Evolutionary conservation across 495 filamentous ascomycete genomes (phyloP).

Genomic region (Penicillium lividum): DNA sequence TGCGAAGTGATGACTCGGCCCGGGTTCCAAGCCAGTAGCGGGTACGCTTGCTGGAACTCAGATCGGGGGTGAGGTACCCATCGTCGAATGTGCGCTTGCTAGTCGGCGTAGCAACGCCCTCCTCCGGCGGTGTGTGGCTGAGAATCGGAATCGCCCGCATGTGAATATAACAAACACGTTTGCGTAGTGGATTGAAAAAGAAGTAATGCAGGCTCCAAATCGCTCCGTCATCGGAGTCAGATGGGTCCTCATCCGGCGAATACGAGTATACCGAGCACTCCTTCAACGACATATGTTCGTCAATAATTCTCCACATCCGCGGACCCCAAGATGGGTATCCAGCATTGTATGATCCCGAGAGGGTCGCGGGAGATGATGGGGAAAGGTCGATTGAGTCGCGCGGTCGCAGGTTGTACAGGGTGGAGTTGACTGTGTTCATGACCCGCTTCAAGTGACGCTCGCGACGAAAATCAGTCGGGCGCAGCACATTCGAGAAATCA

Average conservation of each 20-base stretch:
- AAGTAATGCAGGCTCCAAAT: conserved; percentile 97
- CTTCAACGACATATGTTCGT: conserved; percentile 86
- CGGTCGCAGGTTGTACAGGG: conserved; percentile 79
- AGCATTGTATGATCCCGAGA: conserved; percentile 45
- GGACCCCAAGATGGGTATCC: conserved; percentile 74
- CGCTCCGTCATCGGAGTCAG: conserved; percentile 84
- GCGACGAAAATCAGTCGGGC: conserved; percentile 82
- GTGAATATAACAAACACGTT: conserved; percentile 94
- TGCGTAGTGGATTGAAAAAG: conserved; percentile 91
- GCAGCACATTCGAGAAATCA: conserved; percentile 88
- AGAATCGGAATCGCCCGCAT: conserved; percentile 82
- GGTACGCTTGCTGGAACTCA: conserved; percentile 72
- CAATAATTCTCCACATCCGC: conserved; percentile 83
- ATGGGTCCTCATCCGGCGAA: conserved; percentile 79
- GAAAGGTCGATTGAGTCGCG: conserved; percentile 49
- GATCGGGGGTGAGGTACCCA: conserved; percentile 46
- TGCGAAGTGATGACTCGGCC: conserved; percentile 34
- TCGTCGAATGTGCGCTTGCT: conserved; percentile 53
- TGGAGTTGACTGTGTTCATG: conserved; percentile 83
- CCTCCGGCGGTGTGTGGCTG: conserved; percentile 60
- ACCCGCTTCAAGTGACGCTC: conserved; percentile 73
- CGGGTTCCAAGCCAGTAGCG: conserved; percentile 79
- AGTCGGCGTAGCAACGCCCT: conserved; percentile 39
- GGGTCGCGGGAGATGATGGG: conserved; percentile 45
- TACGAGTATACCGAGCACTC: conserved; percentile 87